Evolutionary conservation across 306 rosid genomes (phyloP).

Genomic region (Cicer judaicum): DNA sequence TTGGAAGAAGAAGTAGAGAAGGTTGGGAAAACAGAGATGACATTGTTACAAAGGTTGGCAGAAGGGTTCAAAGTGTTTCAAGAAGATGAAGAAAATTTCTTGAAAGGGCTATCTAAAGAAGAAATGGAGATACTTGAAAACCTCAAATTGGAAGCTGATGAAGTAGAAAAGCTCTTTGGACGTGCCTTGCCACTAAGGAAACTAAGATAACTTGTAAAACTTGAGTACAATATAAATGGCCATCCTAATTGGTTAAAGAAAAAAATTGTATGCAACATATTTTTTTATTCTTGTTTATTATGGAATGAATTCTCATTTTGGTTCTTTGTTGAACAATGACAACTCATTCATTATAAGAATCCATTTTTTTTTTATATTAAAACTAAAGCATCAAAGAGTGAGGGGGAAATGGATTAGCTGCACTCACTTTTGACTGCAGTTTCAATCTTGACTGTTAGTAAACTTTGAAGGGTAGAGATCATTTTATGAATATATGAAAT

Average conservation of each 20-base stretch:
- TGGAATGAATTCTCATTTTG: slow-evolving; percentile 9
- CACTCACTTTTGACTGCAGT: too few species aligned
- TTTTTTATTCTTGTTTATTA: slow-evolving; percentile 5
- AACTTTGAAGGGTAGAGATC: too few species aligned
- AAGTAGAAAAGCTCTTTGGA: slow-evolving; percentile 83
- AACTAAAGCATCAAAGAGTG: not conserved
- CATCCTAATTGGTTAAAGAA: slow-evolving; percentile 18
- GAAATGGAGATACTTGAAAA: slow-evolving; percentile 69
- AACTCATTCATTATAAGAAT: not conserved
- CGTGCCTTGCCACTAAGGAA: slow-evolving; percentile 75
- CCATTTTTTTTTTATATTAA: not conserved
- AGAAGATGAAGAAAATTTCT: slow-evolving; percentile 79
- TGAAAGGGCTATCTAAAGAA: slow-evolving; percentile 66
- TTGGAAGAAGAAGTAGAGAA: slow-evolving; percentile 78
- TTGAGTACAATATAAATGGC: slow-evolving; percentile 20
- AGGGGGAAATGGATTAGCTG: too few species aligned
- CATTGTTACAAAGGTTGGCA: slow-evolving; percentile 65
- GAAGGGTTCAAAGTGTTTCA: slow-evolving; percentile 76
- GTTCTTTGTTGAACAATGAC: not conserved
- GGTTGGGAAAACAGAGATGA: slow-evolving; percentile 68
- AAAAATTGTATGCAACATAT: slow-evolving; percentile 5
- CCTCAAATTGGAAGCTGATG: slow-evolving; percentile 81
- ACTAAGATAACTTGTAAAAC: slow-evolving; percentile 55
- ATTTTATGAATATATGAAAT: too few species aligned
- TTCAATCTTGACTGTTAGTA: too few species aligned